Evolutionary conservation across 257 asterid species (phyloP), one percentile per base, ranked within the genome.

Genomic region (Salvia hispanica): DNA sequence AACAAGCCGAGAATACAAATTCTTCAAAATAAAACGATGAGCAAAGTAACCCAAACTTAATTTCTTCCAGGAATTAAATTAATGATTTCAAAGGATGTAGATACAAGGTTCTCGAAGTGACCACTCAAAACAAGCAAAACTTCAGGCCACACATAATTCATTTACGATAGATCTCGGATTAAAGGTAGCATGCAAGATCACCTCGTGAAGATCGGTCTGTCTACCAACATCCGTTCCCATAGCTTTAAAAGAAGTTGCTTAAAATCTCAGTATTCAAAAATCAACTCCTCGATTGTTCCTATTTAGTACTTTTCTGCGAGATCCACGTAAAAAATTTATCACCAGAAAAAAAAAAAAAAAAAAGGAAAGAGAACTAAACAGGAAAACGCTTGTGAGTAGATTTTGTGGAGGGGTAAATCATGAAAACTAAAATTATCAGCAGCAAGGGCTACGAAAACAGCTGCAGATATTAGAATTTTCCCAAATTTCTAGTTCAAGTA

Each of bases 201-300:
- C 77, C 84, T 74, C 82, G 45, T 44, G 76, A 54, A 25, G 52
- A 69, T 76, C 71, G 52, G 72, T 50, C 77, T 31, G 77, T 34
- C 77, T 54, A 58, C 72, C 79, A 42, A 53, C 60, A 51, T 77
- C 79, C 84, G 65, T 76, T 60, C 54, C 54, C 64, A 68, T 47
- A 34, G 71, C 64, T 37, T 69, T 14, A 31, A 65, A 1, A 25
- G 31, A 25, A 25, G 31, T 25, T 25, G 31, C 1, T 25, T 0
- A 25, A 25, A 61, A 67, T 54, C 61, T 14, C 45, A 6, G 50
- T 9, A 69, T 72, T 43, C 51, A 33, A 74, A 69, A 66, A 70
- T 62, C 74, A 66, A 67, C 74, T 62, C 44, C 71, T 40, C 15
- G 42, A 54, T 52, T 16, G 70, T 6, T 62, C 67, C 77, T 50